A percentile compares a stretch with the other conserved stretches of the same genome.
Conservation (phyloP, 352 stramenopile species). For the Phytophthora foliorum region DNA sequence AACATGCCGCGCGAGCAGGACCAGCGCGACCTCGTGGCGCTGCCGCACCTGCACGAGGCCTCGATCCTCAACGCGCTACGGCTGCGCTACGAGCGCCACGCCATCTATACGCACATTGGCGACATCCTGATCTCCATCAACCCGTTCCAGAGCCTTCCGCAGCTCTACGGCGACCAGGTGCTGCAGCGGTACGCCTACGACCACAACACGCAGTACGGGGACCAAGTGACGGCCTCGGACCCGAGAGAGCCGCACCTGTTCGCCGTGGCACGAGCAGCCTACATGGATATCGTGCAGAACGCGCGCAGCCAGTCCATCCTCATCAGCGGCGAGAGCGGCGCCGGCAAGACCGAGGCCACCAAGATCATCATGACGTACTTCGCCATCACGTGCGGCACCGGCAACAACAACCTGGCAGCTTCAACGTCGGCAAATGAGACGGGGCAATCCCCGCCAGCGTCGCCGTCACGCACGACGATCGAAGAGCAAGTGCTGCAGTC, state of each 20-base stretch:
- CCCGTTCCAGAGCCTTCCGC: slow-evolving; percentile 79
- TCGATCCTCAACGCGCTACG: slow-evolving; percentile 85
- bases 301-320: slow-evolving; percentile 83
- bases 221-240: slow-evolving; percentile 20
- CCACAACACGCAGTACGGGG: slow-evolving; percentile 22
- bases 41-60: slow-evolving; percentile 89
- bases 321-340: slow-evolving; percentile 88
- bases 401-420: slow-evolving; percentile 28
- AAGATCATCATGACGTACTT: slow-evolving; percentile 94
- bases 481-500: slow-evolving; percentile 91
- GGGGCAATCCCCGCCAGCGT: slow-evolving; percentile 23
- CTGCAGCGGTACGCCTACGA: slow-evolving; percentile 62
- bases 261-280: slow-evolving; percentile 75
- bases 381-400: slow-evolving; percentile 67
- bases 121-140: slow-evolving; percentile 92
- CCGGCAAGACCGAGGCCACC: slow-evolving; percentile 91
- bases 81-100: slow-evolving; percentile 79
- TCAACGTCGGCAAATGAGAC: slow-evolving; percentile 12
- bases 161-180: slow-evolving; percentile 67
- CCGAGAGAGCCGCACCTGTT: slow-evolving; percentile 73
- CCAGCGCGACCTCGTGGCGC: slow-evolving; percentile 77
- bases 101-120: slow-evolving; percentile 90
- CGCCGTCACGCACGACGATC: slow-evolving; percentile 49
- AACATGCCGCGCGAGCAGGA: slow-evolving; percentile 75
- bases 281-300: slow-evolving; percentile 77